Conservation (phyloP, 1,284 basidiomycete species). For the Leccinum solheimii region DNA sequence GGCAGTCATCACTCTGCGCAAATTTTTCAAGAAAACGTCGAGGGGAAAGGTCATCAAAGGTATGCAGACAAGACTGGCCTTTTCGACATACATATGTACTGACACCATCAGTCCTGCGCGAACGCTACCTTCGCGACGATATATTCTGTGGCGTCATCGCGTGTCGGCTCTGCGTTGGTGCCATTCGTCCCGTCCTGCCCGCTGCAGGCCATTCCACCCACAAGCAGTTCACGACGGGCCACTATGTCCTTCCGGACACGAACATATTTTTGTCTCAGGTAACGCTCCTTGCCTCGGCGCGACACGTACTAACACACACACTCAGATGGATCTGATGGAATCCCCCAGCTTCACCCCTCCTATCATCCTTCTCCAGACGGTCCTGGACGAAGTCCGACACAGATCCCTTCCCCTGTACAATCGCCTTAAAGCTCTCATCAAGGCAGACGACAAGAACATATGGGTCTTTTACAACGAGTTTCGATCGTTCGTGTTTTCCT, state of each 20-base stretch:
- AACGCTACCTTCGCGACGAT: constrained; percentile 93
- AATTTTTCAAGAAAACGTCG: constrained; percentile 95
- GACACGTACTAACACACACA: constrained; percentile 2
- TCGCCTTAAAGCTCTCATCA: constrained; percentile 79
- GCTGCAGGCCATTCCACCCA: constrained; percentile 52
- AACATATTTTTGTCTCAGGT: constrained; percentile 92
- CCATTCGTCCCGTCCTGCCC: constrained; percentile 45
- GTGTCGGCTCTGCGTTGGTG: constrained; percentile 62
- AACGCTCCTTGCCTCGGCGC: background rate
- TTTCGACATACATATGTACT: background rate
- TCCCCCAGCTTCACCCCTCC: constrained; percentile 73
- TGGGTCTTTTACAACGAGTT: constrained; percentile 96
- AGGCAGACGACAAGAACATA: constrained; percentile 76
- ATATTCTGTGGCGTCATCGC: constrained; percentile 85
- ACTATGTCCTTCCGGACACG: constrained; percentile 92
- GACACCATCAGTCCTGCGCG: constrained; percentile 76
- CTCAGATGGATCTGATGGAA: constrained; percentile 90
- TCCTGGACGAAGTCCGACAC: constrained; percentile 95
- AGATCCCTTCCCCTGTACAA: constrained; percentile 93
- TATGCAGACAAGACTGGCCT: constrained; percentile 30
- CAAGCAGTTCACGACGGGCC: constrained; percentile 58
- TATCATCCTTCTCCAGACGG: constrained; percentile 91
- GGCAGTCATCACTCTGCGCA: constrained; percentile 76
- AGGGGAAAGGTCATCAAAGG: constrained; percentile 93
- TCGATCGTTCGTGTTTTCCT: constrained; percentile 54